Evolutionary conservation across 768 basidiomycete species (phyloP), one percentile per base, ranked within the genome.

Genomic region (Tylopilus subfusipes): DNA sequence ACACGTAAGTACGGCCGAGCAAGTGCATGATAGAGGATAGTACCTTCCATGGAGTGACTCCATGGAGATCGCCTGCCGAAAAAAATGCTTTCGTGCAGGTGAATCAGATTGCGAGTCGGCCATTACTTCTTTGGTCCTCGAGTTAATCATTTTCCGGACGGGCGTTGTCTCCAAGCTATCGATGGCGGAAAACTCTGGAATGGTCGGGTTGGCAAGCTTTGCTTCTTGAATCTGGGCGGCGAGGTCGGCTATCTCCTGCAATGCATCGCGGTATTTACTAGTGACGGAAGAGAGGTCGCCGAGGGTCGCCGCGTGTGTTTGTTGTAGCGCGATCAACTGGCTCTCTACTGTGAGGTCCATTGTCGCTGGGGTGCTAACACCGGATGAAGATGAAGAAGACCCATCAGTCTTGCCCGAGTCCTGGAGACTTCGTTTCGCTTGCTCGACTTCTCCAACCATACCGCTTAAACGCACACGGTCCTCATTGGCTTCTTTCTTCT

Each of bases 171-270:
- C 87, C 50, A 50, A 59, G 31, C 76, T 76, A 27, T 76, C 78
- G 25, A 57, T 46, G 24, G 66, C 57, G 14, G 75, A 70, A 19
- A 75, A 68, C 46, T 83, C 82, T 8, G 73, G 67, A 38, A 74
- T 64, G 19, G 68, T 60, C 9, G 79, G 68, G 57, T 79, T 82
- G 61, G 76, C 80, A 42, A 93, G 81, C 62, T 87, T 92, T 9
- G 84, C 81, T 67, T 96, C 95, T 64, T 94, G 84, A 30, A 96
- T 85, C 69, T 97, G 93, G n/a, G 85, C 81, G 18, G 88, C 86
- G 38, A 99, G 81, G 63, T 95, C 93, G n/a, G 89, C 88, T 54
- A 99, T 96, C 70, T 96, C 91, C 46, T 83, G 82, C 29, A 98
- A 78, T 18, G 95, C 90, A 55, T 96, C 90, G 29, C 85, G 85